Conservation (phyloP, 2,329 filamentous ascomycete genomes). For the Phialophora verrucosa region DNA sequence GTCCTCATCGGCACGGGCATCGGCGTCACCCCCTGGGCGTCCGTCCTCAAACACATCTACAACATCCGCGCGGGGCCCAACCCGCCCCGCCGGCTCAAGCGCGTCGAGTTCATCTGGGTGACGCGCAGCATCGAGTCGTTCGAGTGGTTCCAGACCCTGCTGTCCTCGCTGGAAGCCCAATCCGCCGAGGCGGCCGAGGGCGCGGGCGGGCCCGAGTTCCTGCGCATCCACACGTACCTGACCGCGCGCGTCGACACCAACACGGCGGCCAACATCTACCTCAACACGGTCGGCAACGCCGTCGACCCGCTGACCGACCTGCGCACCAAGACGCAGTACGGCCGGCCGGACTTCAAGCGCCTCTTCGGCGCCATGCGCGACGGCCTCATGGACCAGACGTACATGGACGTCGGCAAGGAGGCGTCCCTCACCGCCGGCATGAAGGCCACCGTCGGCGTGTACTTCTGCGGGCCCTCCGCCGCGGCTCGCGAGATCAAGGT, state of each 20-base stretch:
- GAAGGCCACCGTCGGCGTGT: conserved; percentile 74
- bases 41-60: conserved; percentile 97
- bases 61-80: conserved; percentile 89
- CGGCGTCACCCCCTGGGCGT: conserved; percentile 84
- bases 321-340: conserved; percentile 88
- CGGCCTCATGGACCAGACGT: conserved; percentile 82
- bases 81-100: conserved; percentile 83
- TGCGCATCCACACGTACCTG: conserved; percentile 97
- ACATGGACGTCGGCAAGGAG: conserved; percentile 80
- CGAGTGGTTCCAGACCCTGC: conserved; percentile 96
- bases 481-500: conserved; percentile 82
- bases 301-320: conserved; percentile 92
- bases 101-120: conserved; percentile 99
- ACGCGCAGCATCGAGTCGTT: conserved; percentile 95
- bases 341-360: conserved; percentile 83
- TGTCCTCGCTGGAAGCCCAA: conserved; percentile 88
- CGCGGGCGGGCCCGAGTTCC: conserved; percentile 69
- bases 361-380: conserved; percentile 85
- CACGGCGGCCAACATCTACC: conserved; percentile 92
- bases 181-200: conserved; percentile 71
- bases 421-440: conserved; percentile 70
- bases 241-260: conserved; percentile 92
- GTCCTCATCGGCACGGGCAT: conserved; percentile 83
- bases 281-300: conserved; percentile 89
- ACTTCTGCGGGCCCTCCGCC: conserved; percentile 90